Base-by-base conservation (phyloP, 2,329 filamentous ascomycete species). In the Graphilbum fragrans region DNA sequence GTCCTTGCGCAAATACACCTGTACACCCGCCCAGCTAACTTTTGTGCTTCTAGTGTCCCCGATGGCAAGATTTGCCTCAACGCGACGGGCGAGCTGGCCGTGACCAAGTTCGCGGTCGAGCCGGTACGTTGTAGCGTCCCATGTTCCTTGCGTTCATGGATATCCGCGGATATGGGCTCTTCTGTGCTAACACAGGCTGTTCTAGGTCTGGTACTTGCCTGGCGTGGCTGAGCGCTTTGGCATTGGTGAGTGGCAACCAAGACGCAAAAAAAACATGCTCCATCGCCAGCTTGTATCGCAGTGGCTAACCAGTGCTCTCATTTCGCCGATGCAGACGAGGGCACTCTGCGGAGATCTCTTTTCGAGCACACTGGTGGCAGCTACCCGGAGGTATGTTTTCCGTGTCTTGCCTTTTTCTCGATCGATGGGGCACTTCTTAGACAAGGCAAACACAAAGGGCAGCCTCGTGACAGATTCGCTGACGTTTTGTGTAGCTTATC, bases 351-450 rank as follows among this genome's bases (percentile, higher is more conserved):
- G 48, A 76, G 90, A 46, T 83, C 86, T 1, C 67, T 98, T 20
- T 96, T 96, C 56, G 92, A 96, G 57, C 84, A 95, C 54, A 96
- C 88, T 1, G 92, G 92, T 42, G 92, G 92, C 42, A 94, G 86
- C 50, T 98, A 94, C 61, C 92, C 92, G 2, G 92, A 98, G 62
- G 72, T 72, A 55, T 45, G 47, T 46, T 7, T 34, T 38, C 17
- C 14, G 31, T 12, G 11, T 18, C 2, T 23, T 36, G 19, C 14
- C 35, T 3, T 37, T 7, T 16, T 42, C 31, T 10, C 16, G 31
- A 32, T 9, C 31, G 16, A 17, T 34, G n/a, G 4, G 19, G 10
- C 8, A 34, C n/a, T 18, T 19, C 5, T 6, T 34, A 17, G 7
- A 36, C 10, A 33, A 11, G 14, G 27, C 16, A 6, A 18, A 14